Conservation (phyloP, 306 rosid genomes). For the Lithocarpus polystachyus region DNA sequence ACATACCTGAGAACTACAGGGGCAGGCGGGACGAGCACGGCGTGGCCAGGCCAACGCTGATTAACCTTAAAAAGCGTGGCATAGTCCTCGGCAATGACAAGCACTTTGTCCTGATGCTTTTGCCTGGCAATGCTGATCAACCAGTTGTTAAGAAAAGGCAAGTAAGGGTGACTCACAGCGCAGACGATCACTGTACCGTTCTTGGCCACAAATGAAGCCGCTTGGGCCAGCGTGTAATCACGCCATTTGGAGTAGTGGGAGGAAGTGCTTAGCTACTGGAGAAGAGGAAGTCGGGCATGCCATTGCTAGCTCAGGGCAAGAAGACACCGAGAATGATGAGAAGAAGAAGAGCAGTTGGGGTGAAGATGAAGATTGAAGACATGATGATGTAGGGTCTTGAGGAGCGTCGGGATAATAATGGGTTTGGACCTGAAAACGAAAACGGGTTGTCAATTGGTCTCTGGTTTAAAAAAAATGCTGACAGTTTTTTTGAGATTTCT, state of each 20-base stretch:
- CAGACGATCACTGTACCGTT: slow-evolving; percentile 90
- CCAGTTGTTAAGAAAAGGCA: slow-evolving; percentile 92
- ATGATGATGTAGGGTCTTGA: slow-evolving; percentile 57
- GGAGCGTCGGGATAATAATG: slow-evolving; percentile 40
- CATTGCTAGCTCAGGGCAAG: slow-evolving; percentile 65
- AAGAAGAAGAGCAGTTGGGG: slow-evolving; percentile 44
- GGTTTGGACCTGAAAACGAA: slow-evolving; percentile 25
- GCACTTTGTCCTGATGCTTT: slow-evolving; percentile 82
- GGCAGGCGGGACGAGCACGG: slow-evolving; percentile 91
- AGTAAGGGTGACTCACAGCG: slow-evolving; percentile 86
- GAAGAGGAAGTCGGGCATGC: slow-evolving; percentile 46
- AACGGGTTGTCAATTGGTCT: slow-evolving; percentile 53
- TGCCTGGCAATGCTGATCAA: slow-evolving; percentile 71
- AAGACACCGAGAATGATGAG: slow-evolving; percentile 62
- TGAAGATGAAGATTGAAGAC: no score
- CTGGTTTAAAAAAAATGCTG: slow-evolving; percentile 86
- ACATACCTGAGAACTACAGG: slow-evolving; percentile 86
- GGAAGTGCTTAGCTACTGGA: slow-evolving; percentile 32
- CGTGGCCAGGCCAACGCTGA: slow-evolving; percentile 94
- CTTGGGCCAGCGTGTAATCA: slow-evolving; percentile 67
- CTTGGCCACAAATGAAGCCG: slow-evolving; percentile 67
- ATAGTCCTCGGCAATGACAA: slow-evolving; percentile 97
- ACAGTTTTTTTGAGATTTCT: no score
- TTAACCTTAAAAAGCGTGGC: slow-evolving; percentile 73
- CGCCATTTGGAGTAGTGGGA: slow-evolving; percentile 52